phyloP scores from a whole-genome alignment of 2,329 filamentous ascomycete genomes.

The Aquanectria penicillioides region DNA sequence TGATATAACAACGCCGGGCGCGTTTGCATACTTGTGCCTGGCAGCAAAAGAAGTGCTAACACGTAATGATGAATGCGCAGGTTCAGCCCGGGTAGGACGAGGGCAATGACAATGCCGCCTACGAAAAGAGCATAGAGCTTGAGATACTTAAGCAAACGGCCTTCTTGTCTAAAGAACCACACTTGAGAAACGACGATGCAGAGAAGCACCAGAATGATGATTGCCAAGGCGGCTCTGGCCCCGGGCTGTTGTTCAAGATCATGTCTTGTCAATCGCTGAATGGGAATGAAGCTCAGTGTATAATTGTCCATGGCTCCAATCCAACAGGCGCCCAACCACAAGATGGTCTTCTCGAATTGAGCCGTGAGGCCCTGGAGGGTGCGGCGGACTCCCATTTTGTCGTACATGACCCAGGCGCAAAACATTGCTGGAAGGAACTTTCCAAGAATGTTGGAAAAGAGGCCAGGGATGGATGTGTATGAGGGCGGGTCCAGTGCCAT shows the following conservation, averaged over 20 bases:
- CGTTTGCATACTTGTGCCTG: slow-evolving; percentile 89
- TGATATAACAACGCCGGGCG: slow-evolving; percentile 87
- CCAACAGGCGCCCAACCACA: slow-evolving; percentile 93
- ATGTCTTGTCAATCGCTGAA: slow-evolving; percentile 88
- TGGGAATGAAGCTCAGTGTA: slow-evolving; percentile 93
- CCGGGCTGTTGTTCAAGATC: slow-evolving; percentile 91
- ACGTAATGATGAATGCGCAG: slow-evolving; percentile 97
- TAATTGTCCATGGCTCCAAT: slow-evolving; percentile 93
- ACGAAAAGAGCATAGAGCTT: slow-evolving; percentile 79
- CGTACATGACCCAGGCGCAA: slow-evolving; percentile 86
- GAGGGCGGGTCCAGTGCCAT: slow-evolving; percentile 88
- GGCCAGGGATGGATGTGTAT: slow-evolving; percentile 70
- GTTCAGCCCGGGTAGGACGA: slow-evolving; percentile 79
- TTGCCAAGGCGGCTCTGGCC: slow-evolving; percentile 81
- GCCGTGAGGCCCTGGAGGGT: slow-evolving; percentile 78
- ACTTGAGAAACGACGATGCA: slow-evolving; percentile 78
- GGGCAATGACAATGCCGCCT: slow-evolving; percentile 72
- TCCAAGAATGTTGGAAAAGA: slow-evolving; percentile 82
- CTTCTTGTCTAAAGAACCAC: slow-evolving; percentile 88
- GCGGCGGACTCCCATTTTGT: slow-evolving; percentile 80
- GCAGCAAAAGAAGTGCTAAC: slow-evolving; percentile 84
- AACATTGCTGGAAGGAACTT: slow-evolving; percentile 90
- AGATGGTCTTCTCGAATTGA: slow-evolving; percentile 87
- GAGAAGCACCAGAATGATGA: slow-evolving; percentile 78
- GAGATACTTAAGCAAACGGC: slow-evolving; percentile 80